Conservation (phyloP, 768 basidiomycete genomes). For the Clitopilus passeckerianus region DNA sequence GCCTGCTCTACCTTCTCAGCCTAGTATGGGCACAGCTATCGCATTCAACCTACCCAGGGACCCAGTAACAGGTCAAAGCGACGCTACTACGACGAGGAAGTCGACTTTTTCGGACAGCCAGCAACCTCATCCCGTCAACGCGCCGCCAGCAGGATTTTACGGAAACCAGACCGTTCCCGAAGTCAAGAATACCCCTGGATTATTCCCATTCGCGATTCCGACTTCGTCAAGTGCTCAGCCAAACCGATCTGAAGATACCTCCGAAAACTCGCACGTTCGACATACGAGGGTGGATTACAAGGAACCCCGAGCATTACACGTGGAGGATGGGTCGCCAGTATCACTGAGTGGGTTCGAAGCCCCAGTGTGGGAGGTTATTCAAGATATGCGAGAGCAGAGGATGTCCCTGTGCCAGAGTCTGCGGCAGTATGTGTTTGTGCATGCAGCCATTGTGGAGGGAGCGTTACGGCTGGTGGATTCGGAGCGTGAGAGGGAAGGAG, state of each 20-base stretch:
- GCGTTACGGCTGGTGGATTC: constrained; percentile 74
- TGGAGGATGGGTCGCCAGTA: constrained; percentile 42
- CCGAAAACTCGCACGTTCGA: background rate
- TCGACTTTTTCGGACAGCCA: background rate
- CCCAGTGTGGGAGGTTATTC: constrained; percentile 78
- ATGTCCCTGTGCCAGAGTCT: constrained; percentile 97
- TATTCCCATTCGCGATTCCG: background rate
- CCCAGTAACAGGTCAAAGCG: background rate
- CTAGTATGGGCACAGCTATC: background rate
- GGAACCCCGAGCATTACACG: constrained; percentile 57
- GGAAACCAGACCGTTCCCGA: background rate
- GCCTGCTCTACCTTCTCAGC: background rate
- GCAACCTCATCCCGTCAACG: background rate
- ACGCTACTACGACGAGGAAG: background rate
- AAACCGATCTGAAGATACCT: background rate
- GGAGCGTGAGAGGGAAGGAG: constrained; percentile 28
- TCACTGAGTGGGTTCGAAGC: constrained; percentile 61
- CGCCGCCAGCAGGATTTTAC: background rate
- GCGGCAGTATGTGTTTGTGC: constrained; percentile 92
- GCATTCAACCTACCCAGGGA: background rate
- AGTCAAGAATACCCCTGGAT: background rate
- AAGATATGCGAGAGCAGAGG: constrained; percentile 93
- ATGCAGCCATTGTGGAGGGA: constrained; percentile 81
- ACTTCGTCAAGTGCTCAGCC: background rate
- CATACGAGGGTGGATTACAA: constrained; percentile 48